Evolutionary conservation across 345 rosid genomes (phyloP), one percentile per base, ranked within the genome.

Genomic region (Aegle marmelos): DNA sequence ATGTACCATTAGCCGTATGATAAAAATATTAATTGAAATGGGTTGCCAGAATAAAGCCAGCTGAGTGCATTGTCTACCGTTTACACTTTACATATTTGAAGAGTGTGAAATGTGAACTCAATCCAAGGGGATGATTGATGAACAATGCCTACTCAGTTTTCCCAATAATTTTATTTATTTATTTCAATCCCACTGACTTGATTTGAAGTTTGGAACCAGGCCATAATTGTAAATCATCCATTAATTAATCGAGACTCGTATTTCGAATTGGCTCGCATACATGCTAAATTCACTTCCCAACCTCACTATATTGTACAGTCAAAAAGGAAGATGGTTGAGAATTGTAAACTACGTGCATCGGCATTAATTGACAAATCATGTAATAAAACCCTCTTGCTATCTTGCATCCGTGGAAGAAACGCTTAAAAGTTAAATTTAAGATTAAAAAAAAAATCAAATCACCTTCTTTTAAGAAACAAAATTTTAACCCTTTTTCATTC

Each of bases 391-490:
- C 34, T 6, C 74, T 33, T 73, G 53, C n/a, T 14, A n/a, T 6
- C 74, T 33, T 73, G 53, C 69, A 45, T 68, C 68, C 31, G 34
- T 58, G 24, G 70, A 69, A 50, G 31, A 75, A 45, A 68, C 22
- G 13, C 60, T 41, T 1, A 19, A 22, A 53, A 28, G 22, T 70
- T 33, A 74, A 57, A 48, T 30, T 25, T 9, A n/a, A 54, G 24
- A 62, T 30, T n/a, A n/a, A n/a, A n/a, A 31, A 6, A 11, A 66
- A 66, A 59, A 50, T 24, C 78, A 61, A 56, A 73, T 48, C 22
- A 4, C 68, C 74, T 36, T 57, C 76, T 77, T 68, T 77, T 63
- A 39, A 67, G 30, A 30, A 78, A 77, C 62, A 60, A 54, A 59
- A 19, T 64, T 57, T 41, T 22, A 71, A 39, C 27, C 61, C 68